phyloP scores from a whole-genome alignment of 306 rosid genomes.

The Rosa lucieae region DNA sequence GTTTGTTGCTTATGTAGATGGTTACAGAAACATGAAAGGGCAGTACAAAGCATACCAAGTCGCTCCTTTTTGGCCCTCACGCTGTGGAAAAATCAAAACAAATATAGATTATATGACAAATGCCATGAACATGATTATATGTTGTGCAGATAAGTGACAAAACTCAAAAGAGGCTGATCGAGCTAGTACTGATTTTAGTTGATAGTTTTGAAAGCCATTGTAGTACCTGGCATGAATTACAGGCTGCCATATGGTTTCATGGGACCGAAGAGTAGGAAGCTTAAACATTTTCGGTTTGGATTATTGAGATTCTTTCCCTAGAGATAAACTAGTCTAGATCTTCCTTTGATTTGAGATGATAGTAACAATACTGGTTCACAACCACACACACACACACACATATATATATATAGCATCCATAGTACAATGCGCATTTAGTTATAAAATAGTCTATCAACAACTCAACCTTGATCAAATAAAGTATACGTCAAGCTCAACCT shows the following conservation, averaged over 20 bases:
- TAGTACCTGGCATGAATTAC: conserved; percentile 44
- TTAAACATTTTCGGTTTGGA: conserved; percentile 28
- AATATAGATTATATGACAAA: conserved; percentile 5
- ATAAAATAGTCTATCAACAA: conserved; percentile 11
- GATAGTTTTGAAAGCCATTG: conserved; percentile 2
- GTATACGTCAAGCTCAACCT: neutral
- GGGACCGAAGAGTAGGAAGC: conserved; percentile 30
- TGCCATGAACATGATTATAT: conserved; percentile 11
- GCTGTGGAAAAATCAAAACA: conserved; percentile 36
- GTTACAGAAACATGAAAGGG: conserved; percentile 4
- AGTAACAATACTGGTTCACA: conserved; percentile 12
- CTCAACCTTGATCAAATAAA: conserved; percentile 5
- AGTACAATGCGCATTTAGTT: neutral
- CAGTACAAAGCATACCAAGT: conserved; percentile 40
- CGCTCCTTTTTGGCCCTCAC: conserved; percentile 34
- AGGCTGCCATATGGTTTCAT: conserved; percentile 36
- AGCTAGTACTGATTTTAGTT: neutral
- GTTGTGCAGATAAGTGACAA: neutral
- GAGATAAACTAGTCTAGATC: conserved; percentile 22
- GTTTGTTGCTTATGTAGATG: neutral
- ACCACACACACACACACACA: neutral
- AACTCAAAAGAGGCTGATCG: neutral
- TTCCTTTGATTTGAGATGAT: conserved; percentile 28
- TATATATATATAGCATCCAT: conserved; percentile 8
- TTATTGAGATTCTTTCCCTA: conserved; percentile 16